Evolutionary conservation across 306 rosid species (phyloP).

Genomic region (Begonia loranthoides): DNA sequence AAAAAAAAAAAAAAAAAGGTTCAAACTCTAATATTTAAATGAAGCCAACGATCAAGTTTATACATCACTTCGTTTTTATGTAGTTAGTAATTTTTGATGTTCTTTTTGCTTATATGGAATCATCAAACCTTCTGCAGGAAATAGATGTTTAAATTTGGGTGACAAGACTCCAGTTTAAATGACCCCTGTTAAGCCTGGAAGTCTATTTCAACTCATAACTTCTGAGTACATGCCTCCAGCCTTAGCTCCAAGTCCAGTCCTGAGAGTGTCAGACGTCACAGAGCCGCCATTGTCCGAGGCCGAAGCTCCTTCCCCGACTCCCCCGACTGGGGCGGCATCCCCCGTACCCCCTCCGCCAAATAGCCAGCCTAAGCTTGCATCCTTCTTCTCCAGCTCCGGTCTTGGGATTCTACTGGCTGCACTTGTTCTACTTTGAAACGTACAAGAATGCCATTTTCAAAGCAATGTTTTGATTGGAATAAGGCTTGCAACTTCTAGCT

Average conservation of each 20-base stretch:
- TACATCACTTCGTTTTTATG: no score
- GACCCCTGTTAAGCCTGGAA: constrained; percentile 37
- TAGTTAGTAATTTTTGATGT: no score
- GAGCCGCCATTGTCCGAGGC: constrained; percentile 61
- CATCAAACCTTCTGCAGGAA: constrained; percentile 41
- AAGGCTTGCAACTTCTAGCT: no score
- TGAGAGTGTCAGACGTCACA: constrained; percentile 29
- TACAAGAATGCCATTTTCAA: no score
- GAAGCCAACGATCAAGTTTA: no score
- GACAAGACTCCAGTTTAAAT: constrained; percentile 31
- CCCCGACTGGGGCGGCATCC: constrained; percentile 12
- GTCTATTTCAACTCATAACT: constrained; percentile 20
- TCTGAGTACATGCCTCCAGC: constrained; percentile 29
- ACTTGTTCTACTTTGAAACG: constrained; percentile 26
- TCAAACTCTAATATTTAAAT: no score
- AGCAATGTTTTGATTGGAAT: no score
- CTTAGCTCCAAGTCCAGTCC: constrained; percentile 44
- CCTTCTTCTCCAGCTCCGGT: constrained; percentile 25
- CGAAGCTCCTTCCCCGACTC: constrained; percentile 9
- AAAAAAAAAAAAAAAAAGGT: no score
- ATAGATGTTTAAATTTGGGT: constrained; percentile 30
- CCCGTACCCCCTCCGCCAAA: constrained; percentile 16
- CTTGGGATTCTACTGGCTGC: constrained; percentile 33
- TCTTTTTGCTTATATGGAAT: constrained; percentile 12
- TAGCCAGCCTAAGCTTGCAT: constrained; percentile 42